Evolutionary conservation across 371 early-diverging fungal species (phyloP), one percentile per base, ranked within the genome.

Genomic region (Umbelopsis sp.): DNA sequence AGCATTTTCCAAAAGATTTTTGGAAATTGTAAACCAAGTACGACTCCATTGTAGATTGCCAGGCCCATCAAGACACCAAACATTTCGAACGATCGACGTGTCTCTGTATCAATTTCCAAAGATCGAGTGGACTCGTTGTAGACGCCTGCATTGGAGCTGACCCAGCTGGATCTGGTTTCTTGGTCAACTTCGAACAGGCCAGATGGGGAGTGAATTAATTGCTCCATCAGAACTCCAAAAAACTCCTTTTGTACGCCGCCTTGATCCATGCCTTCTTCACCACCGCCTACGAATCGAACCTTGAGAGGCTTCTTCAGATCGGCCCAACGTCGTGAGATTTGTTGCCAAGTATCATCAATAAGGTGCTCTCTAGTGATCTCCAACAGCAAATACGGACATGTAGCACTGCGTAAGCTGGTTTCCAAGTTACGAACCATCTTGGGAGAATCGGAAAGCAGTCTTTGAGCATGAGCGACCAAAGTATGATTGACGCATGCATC

Each of bases 191-290:
- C 73, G 69, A 90, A 90, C 63, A 90, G 75, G 12, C 89, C 90
- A 72, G 91, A 89, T 63, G 92, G 83, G 10, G 92, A 88, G 72
- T 94, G 91, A 73, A 96, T 89, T 25, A 98, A 80, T 57, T 97
- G 94, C 25, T 97, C 91, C 62, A 95, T 88, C 11, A 98, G 82
- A 22, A 97, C 88, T 69, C 92, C 86, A 76, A 97, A 96, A 91
- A 96, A 98, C 67, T 99, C 99, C 70, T 97, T 97, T 67, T 94
- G 92, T 8, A 99, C 86, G 1, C 99, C 99, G 18, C 99, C 99
- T 65, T 93, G 96, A 78, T 98, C 99, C 66, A 91, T 93, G 79
- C 92, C 89, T 70, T 90, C 92, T 76, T 97, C 97, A 11, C 93
- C 96, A 50, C 93, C 90, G 9, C 87, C 89, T 10, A 92, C 76